Conservation (phyloP, 1,139 yeast genomes). For the Martiniozyma asiatica region DNA sequence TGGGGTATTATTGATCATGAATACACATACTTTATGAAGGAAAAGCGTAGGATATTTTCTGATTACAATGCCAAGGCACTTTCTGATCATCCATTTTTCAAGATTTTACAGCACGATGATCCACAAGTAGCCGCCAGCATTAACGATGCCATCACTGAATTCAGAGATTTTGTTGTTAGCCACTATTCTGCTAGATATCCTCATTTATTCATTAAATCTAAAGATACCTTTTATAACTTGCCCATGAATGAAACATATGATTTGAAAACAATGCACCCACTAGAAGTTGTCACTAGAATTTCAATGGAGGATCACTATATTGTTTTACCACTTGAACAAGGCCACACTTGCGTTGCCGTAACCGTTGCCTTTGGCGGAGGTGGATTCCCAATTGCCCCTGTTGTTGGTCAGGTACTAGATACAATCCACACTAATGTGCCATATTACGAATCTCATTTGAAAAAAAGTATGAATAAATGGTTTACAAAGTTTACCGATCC, state of each 20-base stretch:
- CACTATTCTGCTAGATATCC: constrained; percentile 38
- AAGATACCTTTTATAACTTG: constrained; percentile 29
- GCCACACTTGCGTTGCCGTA: constrained; percentile 38
- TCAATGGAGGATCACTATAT: constrained; percentile 43
- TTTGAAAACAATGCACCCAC: constrained; percentile 35
- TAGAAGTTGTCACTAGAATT: constrained; percentile 33
- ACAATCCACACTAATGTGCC: constrained; percentile 38
- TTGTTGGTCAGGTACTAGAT: constrained; percentile 34
- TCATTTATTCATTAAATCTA: constrained; percentile 28
- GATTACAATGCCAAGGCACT: constrained; percentile 26
- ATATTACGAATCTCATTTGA: constrained; percentile 35
- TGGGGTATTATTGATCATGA: constrained; percentile 43
- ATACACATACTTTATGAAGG: constrained; percentile 34
- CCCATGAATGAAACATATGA: constrained; percentile 34
- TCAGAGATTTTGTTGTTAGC: constrained; percentile 32
- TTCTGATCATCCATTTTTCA: constrained; percentile 24
- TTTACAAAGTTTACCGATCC: constrained; percentile 33
- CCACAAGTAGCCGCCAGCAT: too few species aligned
- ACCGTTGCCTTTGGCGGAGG: constrained; percentile 49
- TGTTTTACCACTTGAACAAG: constrained; percentile 24
- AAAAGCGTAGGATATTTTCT: constrained; percentile 30
- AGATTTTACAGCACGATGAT: too few species aligned
- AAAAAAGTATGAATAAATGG: constrained; percentile 43
- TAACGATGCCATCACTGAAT: constrained; percentile 33
- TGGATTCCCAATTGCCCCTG: constrained; percentile 33